Base-by-base conservation (phyloP, 2,329 filamentous ascomycete species). In the Pseudogymnoascus sp. region DNA sequence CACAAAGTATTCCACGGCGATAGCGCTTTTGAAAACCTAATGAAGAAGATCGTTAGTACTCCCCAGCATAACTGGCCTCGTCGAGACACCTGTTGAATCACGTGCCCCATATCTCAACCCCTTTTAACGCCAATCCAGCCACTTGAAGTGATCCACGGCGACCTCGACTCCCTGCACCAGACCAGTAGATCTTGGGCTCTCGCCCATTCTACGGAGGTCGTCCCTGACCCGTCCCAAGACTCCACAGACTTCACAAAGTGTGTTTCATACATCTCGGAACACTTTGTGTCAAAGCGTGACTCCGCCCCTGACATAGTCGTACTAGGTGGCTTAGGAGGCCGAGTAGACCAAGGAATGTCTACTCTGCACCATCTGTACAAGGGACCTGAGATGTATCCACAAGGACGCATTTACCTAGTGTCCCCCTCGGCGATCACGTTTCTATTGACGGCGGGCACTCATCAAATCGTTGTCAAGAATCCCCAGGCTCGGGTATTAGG, bases 171-270 rank as follows among this genome's bases (percentile, higher is more conserved):
- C 3, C 78, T 97, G 17, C 77, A 77, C 2, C 78, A 84, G 9
- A 76, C 83, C 11, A 82, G 89, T 10, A 80, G 81, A 61, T 70
- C 80, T n/a, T 79, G 82, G 35, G 77, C 79, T 21, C 61, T 74
- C 72, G 15, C 72, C 62, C 19, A 74, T 73, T 74, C 79, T 29
- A 82, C 91, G 1, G 72, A 80, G 11, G 80, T 97, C 62, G 81
- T 91, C 67, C 78, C 86, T 69, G 86, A 93, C 67, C 74, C 80
- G n/a, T 90, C 96, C 72, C 91, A 97, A 75, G 84, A 96, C 69
- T 89, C 88, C 19, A 96, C 95, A 29, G 95, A 99, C 75, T 96
- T 97, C 70, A 87, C 84, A 69, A 99, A 99, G 78, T 90, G 86
- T 70, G 83, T 89, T 68, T 80, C 75, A 67, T 88, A 82, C 75